Base-by-base conservation (phyloP, 2,329 filamentous ascomycete genomes). In the Dothideomycetes sp. region DNA sequence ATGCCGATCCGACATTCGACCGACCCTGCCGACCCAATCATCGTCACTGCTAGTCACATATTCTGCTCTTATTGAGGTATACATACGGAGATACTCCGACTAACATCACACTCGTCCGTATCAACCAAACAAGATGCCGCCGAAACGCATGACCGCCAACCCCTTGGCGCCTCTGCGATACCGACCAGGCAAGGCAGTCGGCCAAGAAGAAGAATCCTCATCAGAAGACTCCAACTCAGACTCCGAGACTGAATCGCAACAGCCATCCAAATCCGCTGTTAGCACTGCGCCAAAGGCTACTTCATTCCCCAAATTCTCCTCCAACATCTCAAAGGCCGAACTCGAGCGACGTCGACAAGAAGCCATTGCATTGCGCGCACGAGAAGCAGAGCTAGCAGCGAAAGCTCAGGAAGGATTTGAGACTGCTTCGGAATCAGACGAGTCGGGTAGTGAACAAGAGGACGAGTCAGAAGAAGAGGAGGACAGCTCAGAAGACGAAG, bases 61-160 rank as follows among this genome's bases (percentile, higher is more conserved):
- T n/a, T n/a, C n/a, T n/a, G n/a, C n/a, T n/a, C n/a, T n/a, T n/a
- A n/a, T n/a, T n/a, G n/a, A n/a, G n/a, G n/a, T n/a, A n/a, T n/a
- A n/a, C n/a, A n/a, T n/a, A n/a, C n/a, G n/a, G n/a, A n/a, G n/a
- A n/a, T n/a, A n/a, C n/a, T n/a, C n/a, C n/a, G n/a, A n/a, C n/a
- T n/a, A n/a, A n/a, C n/a, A n/a, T n/a, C n/a, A n/a, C n/a, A n/a
- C n/a, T n/a, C n/a, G n/a, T n/a, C n/a, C n/a, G n/a, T n/a, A n/a
- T n/a, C n/a, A n/a, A n/a, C n/a, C 24, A 13, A 29, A 44, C 50
- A 58, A 37, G 31, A 73, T 76, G 73, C 80, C 83, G 47, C 77
- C 80, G 10, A 87, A 84, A 60, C 83, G 84, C 55, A 94, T 96
- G 84, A 96, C 89, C 48, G 87, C 88, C 47, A 94, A 95, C 57